Base-by-base conservation (phyloP, 768 basidiomycete species). In the Lanmaoa rubissima region DNA sequence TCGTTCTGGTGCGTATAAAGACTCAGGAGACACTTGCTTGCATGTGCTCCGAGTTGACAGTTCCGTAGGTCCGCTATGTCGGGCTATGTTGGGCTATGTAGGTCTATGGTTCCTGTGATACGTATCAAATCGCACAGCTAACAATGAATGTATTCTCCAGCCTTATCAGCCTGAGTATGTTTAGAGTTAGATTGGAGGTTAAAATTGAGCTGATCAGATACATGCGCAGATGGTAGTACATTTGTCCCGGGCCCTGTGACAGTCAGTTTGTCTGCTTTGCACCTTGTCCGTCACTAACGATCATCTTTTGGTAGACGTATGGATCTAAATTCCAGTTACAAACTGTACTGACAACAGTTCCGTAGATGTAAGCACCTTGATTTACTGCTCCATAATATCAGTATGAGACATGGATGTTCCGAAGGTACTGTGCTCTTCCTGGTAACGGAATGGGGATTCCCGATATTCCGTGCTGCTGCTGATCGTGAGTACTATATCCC, bases 291-390 rank as follows among this genome's bases (percentile, higher is more conserved):
- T 36, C 4, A 21, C 11, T 19, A 16, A 32, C 17, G 16, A 32
- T 34, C 26, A 5, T 42, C 19, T 35, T 21, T 4, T 32, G 17
- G 7, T 26, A 59, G 58, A 21, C 19, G 54, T 59, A 50, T n/a
- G 49, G 26, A n/a, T 17, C 8, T 32, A 14, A 5, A 13, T 32
- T 31, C 11, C 14, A 0, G 5, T 24, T 40, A 1, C 2, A 4
- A 28, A 14, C 7, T 6, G 5, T 19, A 6, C 19, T 19, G 13
- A n/a, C 26, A 1, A 19, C 4, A 1, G 5, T 44, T 58, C 0
- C 14, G 32, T 24, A 61, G 60, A 1, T 60, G 57, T 61, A 32
- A 59, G 60, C 9, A 16, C 1, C 17, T 11, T 1, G 5, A 31
- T n/a, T 12, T 9, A 3, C n/a, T 10, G 2, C 14, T 16, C 1